Percentiles rank a stretch among this genome's conserved stretches.
Evolutionary conservation across 495 filamentous ascomycete genomes (phyloP).

Genomic region (Penicillium malachiteum): DNA sequence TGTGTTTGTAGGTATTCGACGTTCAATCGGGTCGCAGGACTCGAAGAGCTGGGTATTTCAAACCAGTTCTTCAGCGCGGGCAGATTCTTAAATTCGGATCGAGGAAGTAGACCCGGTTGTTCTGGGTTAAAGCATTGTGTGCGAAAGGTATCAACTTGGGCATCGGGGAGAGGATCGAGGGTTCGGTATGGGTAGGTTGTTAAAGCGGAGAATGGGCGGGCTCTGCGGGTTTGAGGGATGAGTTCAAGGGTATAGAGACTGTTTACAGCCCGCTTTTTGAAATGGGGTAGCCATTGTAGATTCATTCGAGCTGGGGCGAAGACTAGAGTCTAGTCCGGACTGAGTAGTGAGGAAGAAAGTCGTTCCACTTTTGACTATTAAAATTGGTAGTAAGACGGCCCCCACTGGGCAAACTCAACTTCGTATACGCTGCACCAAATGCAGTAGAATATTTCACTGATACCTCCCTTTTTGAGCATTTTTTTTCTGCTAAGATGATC

Average conservation of each 20-base stretch:
- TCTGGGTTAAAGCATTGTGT: conserved; percentile 45
- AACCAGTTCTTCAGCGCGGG: conserved; percentile 61
- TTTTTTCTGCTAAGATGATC: no score
- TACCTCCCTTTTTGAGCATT: no score
- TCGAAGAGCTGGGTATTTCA: conserved; percentile 1
- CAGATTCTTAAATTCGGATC: conserved; percentile 38
- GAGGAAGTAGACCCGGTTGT: conserved; percentile 49
- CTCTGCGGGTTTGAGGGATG: neutral
- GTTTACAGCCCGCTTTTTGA: neutral
- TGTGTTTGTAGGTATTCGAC: conserved; percentile 47
- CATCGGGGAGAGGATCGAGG: conserved; percentile 32
- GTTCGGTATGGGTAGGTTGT: conserved; percentile 19
- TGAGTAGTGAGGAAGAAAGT: neutral
- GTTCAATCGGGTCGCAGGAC: conserved; percentile 38
- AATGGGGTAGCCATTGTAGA: neutral
- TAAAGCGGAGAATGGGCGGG: conserved; percentile 23
- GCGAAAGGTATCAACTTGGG: conserved; percentile 46
- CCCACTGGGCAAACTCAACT: no score
- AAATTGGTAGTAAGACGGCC: no score
- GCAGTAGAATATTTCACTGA: no score
- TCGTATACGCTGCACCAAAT: no score
- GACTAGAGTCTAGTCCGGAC: neutral
- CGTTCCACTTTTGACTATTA: neutral
- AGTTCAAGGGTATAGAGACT: neutral
- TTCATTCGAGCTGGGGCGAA: neutral